Evolutionary conservation across 148 eudicot species (phyloP).

Genomic region (Hydrangea macrophylla): DNA sequence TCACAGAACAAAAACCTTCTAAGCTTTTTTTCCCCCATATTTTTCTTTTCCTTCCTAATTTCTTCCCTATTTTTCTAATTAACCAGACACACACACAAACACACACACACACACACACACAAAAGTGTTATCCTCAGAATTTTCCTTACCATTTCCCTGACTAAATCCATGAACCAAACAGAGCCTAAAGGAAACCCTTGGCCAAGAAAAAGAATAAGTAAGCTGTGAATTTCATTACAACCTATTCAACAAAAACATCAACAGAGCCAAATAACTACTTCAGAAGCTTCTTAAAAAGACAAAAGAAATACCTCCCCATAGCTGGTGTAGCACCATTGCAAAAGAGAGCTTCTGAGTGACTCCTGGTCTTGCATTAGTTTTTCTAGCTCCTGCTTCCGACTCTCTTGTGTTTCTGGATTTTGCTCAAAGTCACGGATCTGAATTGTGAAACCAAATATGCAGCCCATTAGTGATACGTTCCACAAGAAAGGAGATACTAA

Average conservation of each 20-base stretch:
- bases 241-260: not conserved
- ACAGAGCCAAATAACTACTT: not conserved
- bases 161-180: not conserved
- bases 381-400: constrained; percentile 78
- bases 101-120: too few species aligned
- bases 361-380: constrained; percentile 85
- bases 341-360: constrained; percentile 66
- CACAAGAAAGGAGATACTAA: too few species aligned
- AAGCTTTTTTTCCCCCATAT: too few species aligned
- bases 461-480: too few species aligned
- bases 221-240: not conserved
- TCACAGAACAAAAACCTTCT: too few species aligned
- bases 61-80: too few species aligned
- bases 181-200: too few species aligned
- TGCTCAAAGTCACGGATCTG: constrained; percentile 94
- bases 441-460: constrained; percentile 6
- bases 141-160: too few species aligned
- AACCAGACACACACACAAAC: too few species aligned
- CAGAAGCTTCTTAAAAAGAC: constrained; percentile 4
- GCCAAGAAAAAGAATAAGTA: not conserved
- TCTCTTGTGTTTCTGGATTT: constrained; percentile 77
- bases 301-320: constrained; percentile 79
- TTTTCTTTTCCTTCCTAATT: too few species aligned
- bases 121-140: too few species aligned
- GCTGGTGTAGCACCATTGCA: constrained; percentile 97